Base-by-base conservation (phyloP, 495 filamentous ascomycete genomes). In the Annulohypoxylon nitens region DNA sequence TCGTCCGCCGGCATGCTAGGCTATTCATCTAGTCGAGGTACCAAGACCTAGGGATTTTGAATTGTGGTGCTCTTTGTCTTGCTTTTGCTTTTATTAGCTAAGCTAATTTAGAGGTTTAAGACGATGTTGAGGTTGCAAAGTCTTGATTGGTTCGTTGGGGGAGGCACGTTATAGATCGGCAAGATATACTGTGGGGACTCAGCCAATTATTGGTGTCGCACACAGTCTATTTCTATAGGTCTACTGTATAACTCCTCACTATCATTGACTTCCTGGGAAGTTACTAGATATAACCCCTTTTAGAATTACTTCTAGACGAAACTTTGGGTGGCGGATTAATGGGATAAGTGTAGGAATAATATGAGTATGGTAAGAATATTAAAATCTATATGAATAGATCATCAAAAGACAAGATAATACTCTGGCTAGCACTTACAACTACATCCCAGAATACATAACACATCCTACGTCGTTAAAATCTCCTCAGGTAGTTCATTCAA, bases 1-100 rank as follows among this genome's bases (percentile, higher is more conserved):
- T 67, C 66, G 77, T 58, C 70, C 71, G 77, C 69, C 75, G 72
- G 53, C 73, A 77, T 69, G 75, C 48, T 62, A 70, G 43, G 39
- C 77, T 65, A 37, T 70, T 74, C 77, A 79, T 79, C 64, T 74
- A 65, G 70, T 70, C 45, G 23, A 16, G 6, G 37, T 54, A 4
- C n/a, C 11, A 64, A 26, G 3, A 16, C 4, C 20, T 25, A n/a
- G 14, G 33, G 7, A 50, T 8, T 45, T 45, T 25, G n/a, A 34
- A n/a, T 37, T 37, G 53, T 57, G n/a, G 8, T 36, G 2, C 11
- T 33, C 34, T 4, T 12, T 57, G 33, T 57, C 16, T 37, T 10
- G 5, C 2, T 16, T 57, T 37, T 10, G 5, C 2, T 16, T 57
- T 57, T 37, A 16, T 57, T 33, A 54, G 8, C 23, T 51, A 51